Evolutionary conservation across 129 eudicot species (phyloP), one percentile per base, ranked within the genome.

Genomic region (Apium graveolens): DNA sequence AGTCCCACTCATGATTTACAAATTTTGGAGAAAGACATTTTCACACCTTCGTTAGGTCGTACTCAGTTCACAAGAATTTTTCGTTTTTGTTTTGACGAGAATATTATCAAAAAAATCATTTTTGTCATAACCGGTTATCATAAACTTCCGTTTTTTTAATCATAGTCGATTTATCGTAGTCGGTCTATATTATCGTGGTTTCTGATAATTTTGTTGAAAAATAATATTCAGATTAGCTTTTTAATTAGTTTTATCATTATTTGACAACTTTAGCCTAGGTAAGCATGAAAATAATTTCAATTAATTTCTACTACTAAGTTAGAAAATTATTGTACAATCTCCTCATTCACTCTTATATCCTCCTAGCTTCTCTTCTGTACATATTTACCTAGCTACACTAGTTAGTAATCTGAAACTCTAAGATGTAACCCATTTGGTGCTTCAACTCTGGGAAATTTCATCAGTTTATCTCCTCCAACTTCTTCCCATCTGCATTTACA

Each of bases 401-500:
- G 78, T 86, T 79, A 79, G 89, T 80, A 77, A 76, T 84, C n/a
- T 10, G 95, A 90, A 84, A 96, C 95, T 81, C 89, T 89, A 81
- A 96, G 78, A 39, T 80, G 92, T 21, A 96, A 86, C 66, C 99
- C 99, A 78, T 96, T 92, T 65, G 97, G 97, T 74, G 99, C 97
- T 84, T 96, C 95, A 44, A 96, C 99, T 84, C 99, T 92, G 46
- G 99, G 99, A 82, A 96, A 92, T 74, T 90, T 84, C 91, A 92
- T 91, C 72, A 96, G 85, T 80, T 92, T 85, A 73, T 96, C 89
- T 78, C 97, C 97, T 69, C 91, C 97, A 16, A 92, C 86, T 81
- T 96, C 99, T 82, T 92, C 93, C 99, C 99, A 96, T 83, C 90
- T 91, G 91, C 88, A 83, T 46, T 72, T 16, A 70, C 35, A 51